phyloP scores from a whole-genome alignment of 768 basidiomycete species.

The Collybia sordida region DNA sequence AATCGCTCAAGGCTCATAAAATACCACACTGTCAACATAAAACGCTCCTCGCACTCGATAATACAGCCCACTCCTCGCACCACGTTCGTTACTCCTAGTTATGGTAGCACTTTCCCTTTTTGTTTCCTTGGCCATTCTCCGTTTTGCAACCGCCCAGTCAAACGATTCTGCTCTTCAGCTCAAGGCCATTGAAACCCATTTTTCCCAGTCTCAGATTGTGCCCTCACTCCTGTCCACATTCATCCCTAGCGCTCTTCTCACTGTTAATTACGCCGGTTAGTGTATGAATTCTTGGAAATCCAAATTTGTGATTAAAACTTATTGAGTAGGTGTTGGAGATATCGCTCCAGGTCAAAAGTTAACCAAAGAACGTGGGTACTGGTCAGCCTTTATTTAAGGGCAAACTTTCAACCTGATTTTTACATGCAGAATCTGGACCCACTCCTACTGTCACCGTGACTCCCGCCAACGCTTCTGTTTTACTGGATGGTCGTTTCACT shows the following conservation, averaged over 20 bases:
- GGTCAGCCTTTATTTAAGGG: background rate
- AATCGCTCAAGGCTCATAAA: background rate
- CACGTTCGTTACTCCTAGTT: conserved; percentile 2
- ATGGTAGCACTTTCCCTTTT: conserved; percentile 34
- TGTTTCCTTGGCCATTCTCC: conserved; percentile 37
- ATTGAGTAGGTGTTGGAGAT: conserved; percentile 37
- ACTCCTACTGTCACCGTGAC: conserved; percentile 54
- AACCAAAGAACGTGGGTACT: conserved; percentile 52
- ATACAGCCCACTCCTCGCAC: background rate
- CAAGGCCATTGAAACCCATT: conserved; percentile 67
- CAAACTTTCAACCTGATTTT: background rate
- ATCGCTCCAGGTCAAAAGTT: conserved; percentile 60
- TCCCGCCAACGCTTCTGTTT: conserved; percentile 45
- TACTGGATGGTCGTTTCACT: conserved; percentile 55
- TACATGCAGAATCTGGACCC: conserved; percentile 49
- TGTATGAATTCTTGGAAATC: too few relatives aligned
- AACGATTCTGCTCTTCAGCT: conserved; percentile 43
- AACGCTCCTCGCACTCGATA: conserved; percentile 8
- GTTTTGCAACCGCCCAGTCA: conserved; percentile 46
- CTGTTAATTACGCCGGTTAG: conserved; percentile 45
- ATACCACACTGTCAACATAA: background rate
- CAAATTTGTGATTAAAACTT: too few relatives aligned
- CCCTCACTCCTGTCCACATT: conserved; percentile 64
- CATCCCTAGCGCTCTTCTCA: conserved; percentile 56
- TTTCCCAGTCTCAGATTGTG: conserved; percentile 57